Evolutionary conservation across 2,329 filamentous ascomycete genomes (phyloP).

Genomic region (Lasiodiplodia hormozganensis): DNA sequence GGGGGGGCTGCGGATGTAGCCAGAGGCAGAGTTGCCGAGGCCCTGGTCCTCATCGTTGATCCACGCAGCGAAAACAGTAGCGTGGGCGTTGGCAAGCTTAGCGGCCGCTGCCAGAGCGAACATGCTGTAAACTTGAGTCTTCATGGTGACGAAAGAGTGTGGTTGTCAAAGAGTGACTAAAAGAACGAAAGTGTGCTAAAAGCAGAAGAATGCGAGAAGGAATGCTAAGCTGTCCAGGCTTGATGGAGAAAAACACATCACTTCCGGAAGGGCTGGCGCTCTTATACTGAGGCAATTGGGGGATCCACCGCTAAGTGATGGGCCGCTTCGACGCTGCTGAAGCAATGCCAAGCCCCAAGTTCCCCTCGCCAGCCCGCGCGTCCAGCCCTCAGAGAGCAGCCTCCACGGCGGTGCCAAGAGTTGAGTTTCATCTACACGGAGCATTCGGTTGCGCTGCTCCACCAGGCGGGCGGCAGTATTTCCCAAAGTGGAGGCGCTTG

Average conservation of each 20-base stretch:
- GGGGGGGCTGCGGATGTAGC: constrained; percentile 57
- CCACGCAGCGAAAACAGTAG: constrained; percentile 45
- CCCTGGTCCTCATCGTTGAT: constrained; percentile 52
- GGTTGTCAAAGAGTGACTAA: constrained; percentile 27
- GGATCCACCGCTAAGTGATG: not conserved
- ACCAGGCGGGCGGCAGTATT: constrained; percentile 13
- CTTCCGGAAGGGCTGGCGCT: not conserved
- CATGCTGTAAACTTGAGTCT: constrained; percentile 38
- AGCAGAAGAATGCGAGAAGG: constrained; percentile 22
- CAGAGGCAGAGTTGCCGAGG: constrained; percentile 46
- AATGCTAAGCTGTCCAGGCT: constrained; percentile 26
- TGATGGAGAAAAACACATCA: constrained; percentile 5
- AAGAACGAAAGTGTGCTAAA: constrained; percentile 24
- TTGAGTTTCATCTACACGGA: constrained; percentile 19
- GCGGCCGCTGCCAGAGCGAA: constrained; percentile 41
- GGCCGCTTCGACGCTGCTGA: too few relatives aligned
- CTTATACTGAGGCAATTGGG: constrained; percentile 12
- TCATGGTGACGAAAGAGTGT: constrained; percentile 42
- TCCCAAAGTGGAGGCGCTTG: constrained; percentile 2
- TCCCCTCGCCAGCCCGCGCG: not conserved
- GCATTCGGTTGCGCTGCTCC: constrained; percentile 10
- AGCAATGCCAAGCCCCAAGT: constrained; percentile 7
- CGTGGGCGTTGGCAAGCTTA: constrained; percentile 43
- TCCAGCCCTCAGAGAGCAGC: not conserved
- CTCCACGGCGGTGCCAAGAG: constrained; percentile 17